phyloP scores from a whole-genome alignment of 495 filamentous ascomycete genomes.

The Chaetomium fimeti region DNA sequence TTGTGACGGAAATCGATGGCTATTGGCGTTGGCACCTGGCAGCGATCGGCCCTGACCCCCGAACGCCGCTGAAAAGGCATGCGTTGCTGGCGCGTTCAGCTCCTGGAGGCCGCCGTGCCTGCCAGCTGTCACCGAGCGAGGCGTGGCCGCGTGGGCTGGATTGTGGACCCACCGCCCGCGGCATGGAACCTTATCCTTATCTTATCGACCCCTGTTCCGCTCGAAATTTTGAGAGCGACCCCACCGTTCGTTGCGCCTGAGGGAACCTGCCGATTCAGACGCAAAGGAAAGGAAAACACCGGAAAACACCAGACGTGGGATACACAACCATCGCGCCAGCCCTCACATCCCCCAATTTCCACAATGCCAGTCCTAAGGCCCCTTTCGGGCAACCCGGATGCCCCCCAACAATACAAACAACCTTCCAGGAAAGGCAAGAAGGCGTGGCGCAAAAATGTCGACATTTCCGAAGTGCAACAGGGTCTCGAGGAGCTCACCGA shows the following conservation, averaged over 20 bases:
- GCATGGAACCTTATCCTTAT: slow-evolving; percentile 11
- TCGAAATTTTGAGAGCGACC: slow-evolving; percentile 30
- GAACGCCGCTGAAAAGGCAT: slow-evolving; percentile 4
- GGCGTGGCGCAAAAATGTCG: slow-evolving; percentile 97
- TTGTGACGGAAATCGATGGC: slow-evolving; percentile 14
- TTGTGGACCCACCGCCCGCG: not conserved
- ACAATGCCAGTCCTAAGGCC: slow-evolving; percentile 36
- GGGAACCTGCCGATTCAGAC: not conserved
- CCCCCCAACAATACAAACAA: slow-evolving; percentile 64
- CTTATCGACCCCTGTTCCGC: slow-evolving; percentile 25
- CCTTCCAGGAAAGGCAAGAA: slow-evolving; percentile 96
- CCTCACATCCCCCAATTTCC: slow-evolving; percentile 6
- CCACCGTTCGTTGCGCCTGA: slow-evolving; percentile 20
- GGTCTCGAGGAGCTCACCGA: slow-evolving; percentile 82
- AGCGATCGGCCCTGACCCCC: slow-evolving; percentile 2
- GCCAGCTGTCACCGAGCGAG: slow-evolving; percentile 12
- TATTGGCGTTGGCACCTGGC: slow-evolving; percentile 11
- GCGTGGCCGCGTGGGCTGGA: not conserved
- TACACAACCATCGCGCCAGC: not conserved
- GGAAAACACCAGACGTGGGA: not conserved
- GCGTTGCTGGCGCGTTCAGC: slow-evolving; percentile 6
- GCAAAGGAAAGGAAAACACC: not conserved
- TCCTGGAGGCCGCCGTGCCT: slow-evolving; percentile 36
- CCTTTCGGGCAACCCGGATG: slow-evolving; percentile 39
- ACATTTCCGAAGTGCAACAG: slow-evolving; percentile 77